Conservation (phyloP, 2,329 filamentous ascomycete genomes). For the Simplicillium sp. region DNA sequence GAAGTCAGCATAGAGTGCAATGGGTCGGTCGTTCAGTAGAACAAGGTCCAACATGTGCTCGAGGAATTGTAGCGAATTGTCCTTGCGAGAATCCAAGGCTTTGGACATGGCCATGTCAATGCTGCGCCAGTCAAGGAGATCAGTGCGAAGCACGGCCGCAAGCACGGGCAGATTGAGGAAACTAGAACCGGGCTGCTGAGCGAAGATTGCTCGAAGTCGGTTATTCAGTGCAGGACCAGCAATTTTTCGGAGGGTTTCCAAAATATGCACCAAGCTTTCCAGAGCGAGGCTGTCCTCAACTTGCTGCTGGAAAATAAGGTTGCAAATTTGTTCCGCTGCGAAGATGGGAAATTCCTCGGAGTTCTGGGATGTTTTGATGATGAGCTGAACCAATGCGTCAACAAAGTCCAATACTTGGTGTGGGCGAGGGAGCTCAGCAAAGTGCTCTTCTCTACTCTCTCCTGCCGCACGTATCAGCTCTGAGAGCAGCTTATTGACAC, state of each 20-base stretch:
- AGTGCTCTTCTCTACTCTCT: constrained; percentile 49
- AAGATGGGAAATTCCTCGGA: constrained; percentile 51
- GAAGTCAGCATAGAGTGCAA: constrained; percentile 77
- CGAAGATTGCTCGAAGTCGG: constrained; percentile 46
- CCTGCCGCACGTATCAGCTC: constrained; percentile 46
- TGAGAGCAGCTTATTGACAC: constrained; percentile 46
- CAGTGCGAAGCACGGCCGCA: constrained; percentile 46
- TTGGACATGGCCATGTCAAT: constrained; percentile 67
- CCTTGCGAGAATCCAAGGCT: constrained; percentile 61
- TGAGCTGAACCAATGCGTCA: constrained; percentile 50
- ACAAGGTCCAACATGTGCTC: constrained; percentile 69
- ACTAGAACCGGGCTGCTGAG: constrained; percentile 43
- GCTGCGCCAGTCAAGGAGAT: constrained; percentile 52
- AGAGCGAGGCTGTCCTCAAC: constrained; percentile 46
- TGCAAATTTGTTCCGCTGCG: constrained; percentile 50
- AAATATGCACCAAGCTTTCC: constrained; percentile 52
- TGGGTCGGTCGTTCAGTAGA: constrained; percentile 66
- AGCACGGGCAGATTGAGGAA: constrained; percentile 51
- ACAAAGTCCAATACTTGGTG: constrained; percentile 53
- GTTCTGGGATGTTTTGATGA: constrained; percentile 53
- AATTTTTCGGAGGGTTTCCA: constrained; percentile 52
- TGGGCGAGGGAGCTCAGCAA: constrained; percentile 46
- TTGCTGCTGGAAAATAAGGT: constrained; percentile 40
- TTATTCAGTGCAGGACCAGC: constrained; percentile 43
- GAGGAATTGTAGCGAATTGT: constrained; percentile 69